Evolutionary conservation across 805 yeast genomes (phyloP), one percentile per base, ranked within the genome.

Genomic region (Kluyveromyces siamensis): DNA sequence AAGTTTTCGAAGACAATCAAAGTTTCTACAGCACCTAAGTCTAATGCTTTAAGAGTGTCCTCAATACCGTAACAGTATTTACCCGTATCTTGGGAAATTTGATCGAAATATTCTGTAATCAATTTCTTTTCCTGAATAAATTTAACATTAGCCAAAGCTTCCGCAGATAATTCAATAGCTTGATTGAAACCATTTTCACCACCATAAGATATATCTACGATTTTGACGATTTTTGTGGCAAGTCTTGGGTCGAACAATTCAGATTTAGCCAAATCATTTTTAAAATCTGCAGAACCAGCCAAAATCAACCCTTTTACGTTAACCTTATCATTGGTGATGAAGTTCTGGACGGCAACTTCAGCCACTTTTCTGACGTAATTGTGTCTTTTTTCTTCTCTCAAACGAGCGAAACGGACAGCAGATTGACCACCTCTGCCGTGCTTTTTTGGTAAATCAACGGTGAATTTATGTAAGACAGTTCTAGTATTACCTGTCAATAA

Each of bases 391-490:
- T 93, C 99, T 61, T 93, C 99, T 79, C 99, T 86, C 70, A 93
- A 78, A 78, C 99, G 90, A 25, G 97, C 84, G 76, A 93, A 93
- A 87, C 99, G 98, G 59, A 93, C 68, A 41, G 99, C 99, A 54
- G 99, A 93, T 75, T 93, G 99, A 84, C 99, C 99, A 86, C 99
- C 99, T 79, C 99, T 86, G 64, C 99, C 99, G 77, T 93, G 99
- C 87, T 93, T 93, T 76, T 93, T 93, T 61, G 99, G 99, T 61
- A 93, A 76, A 70, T 93, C 99, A 49, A 93, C 99, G 1, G 89
- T 85, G 72, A 93, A 93, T 71, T 93, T 93, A 71, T 91, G 96
- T 64, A 93, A 75, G 41, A 93, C 87, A 54, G 93, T 96, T 75
- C 99, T 84, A 43, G 96, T 90, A 73, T 93, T 93, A 68, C 99